Base-by-base conservation (phyloP, 345 rosid species). In the Citrus medica region DNA sequence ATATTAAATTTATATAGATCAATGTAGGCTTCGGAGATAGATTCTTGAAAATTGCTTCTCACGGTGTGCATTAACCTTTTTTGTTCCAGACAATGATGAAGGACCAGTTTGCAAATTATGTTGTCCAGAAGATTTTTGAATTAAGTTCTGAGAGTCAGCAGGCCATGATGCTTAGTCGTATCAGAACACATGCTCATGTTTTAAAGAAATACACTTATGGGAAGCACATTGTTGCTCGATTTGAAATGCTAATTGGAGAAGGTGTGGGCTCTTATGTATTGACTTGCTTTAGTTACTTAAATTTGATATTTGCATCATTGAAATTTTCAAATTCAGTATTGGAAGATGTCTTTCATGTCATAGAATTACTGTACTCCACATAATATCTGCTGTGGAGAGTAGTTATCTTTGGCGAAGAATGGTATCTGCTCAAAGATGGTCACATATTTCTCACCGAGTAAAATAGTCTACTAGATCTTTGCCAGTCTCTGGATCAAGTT, bases 171-270 rank as follows among this genome's bases (percentile, higher is more conserved):
- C 86, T 83, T 33, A 66, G 68, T 70, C 86, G 87, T 24, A 87
- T 90, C 63, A 87, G 85, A 79, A 60, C 63, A 72, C 92, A 91
- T 61, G 81, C 86, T 19, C 80, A 85, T 83, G 92, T 91, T 13
- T 78, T 91, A 87, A 91, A 91, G 91, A 91, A 90, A 78, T 91
- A 90, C 81, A 91, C 95, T 1, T 90, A 91, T 13, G 95, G 95
- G 69, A 91, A 91, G 77, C 95, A 91, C 84, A 91, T 91, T 37
- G 95, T 91, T 79, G 82, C 90, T 77, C 86, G 93, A 74, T 87
- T 87, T 82, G 93, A 90, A 81, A 89, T 84, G 69, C 89, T 80
- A 48, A 83, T 79, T 67, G 85, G 82, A n/a, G 89, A 91, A 88
- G 93, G 94, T 89, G 56, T 63, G 82, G 3, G 32, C 25, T 37